Conservation (phyloP, 345 rosid species). For the Hibiscus trionum region DNA sequence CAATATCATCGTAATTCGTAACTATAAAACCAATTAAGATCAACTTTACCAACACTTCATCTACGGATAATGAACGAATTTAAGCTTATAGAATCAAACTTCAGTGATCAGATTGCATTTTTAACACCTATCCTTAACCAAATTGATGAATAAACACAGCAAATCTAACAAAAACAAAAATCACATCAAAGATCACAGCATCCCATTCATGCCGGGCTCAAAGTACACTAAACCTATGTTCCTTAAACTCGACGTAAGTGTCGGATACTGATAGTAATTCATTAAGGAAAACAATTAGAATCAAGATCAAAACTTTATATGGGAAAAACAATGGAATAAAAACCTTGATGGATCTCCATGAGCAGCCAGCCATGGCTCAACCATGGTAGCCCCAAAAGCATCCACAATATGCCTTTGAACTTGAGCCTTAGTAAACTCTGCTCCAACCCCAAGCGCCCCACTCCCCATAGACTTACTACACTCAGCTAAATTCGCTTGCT, state of each 20-base stretch:
- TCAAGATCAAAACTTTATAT: conserved; percentile 1
- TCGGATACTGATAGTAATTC: too few species aligned
- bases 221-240: not conserved
- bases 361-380: conserved; percentile 91
- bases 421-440: conserved; percentile 60
- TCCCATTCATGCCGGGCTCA: not conserved
- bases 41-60: not conserved
- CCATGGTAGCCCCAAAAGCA: conserved; percentile 80
- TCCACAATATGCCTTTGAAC: conserved; percentile 57
- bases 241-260: not conserved
- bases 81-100: not conserved
- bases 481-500: conserved; percentile 55
- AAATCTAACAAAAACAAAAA: not conserved
- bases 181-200: not conserved
- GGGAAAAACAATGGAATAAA: not conserved
- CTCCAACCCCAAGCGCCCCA: conserved; percentile 10
- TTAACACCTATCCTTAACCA: not conserved
- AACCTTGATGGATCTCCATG: conserved; percentile 94
- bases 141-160: not conserved
- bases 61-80: not conserved
- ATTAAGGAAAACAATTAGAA: conserved; percentile 8
- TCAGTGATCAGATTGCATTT: not conserved
- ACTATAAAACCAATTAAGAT: not conserved
- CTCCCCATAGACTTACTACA: conserved; percentile 50
- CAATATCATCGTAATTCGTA: not conserved